Evolutionary conservation across 2,329 filamentous ascomycete genomes (phyloP).

Genomic region (Hymenoscyphus albidus): DNA sequence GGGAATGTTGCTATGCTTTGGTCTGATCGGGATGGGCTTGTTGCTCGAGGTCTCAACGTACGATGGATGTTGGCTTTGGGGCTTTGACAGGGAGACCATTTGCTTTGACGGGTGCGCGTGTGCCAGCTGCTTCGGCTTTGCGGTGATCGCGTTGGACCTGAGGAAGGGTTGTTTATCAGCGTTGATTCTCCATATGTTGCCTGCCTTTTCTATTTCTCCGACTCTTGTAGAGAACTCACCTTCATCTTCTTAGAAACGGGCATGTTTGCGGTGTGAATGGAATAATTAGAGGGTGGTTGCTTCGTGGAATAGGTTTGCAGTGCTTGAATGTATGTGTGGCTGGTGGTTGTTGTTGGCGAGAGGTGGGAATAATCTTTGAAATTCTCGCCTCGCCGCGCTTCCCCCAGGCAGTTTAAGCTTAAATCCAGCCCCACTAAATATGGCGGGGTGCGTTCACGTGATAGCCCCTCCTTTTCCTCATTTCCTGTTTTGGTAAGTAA

Average conservation of each 20-base stretch:
- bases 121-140: conserved; percentile 51
- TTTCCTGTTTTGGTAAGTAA: not conserved
- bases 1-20: not conserved
- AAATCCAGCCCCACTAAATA: conserved; percentile 5
- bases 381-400: conserved; percentile 1
- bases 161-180: conserved; percentile 9
- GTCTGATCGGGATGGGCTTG: not conserved
- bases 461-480: not conserved
- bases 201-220: not conserved
- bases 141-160: conserved; percentile 53
- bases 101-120: conserved; percentile 49
- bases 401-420: not conserved
- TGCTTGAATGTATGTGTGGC: not conserved
- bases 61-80: conserved; percentile 48
- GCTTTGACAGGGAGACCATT: conserved; percentile 54
- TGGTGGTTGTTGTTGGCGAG: not conserved
- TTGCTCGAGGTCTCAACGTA: conserved; percentile 29
- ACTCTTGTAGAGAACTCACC: conserved; percentile 26
- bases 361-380: conserved; percentile 9
- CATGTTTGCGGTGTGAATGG: conserved; percentile 32
- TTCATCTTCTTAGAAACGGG: conserved; percentile 48
- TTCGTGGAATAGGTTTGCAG: not conserved
- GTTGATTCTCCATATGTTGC: not conserved
- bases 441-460: conserved; percentile 5
- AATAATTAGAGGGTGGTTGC: not conserved